Conservation (phyloP, 768 basidiomycete genomes). For the Lentinula sp. region DNA sequence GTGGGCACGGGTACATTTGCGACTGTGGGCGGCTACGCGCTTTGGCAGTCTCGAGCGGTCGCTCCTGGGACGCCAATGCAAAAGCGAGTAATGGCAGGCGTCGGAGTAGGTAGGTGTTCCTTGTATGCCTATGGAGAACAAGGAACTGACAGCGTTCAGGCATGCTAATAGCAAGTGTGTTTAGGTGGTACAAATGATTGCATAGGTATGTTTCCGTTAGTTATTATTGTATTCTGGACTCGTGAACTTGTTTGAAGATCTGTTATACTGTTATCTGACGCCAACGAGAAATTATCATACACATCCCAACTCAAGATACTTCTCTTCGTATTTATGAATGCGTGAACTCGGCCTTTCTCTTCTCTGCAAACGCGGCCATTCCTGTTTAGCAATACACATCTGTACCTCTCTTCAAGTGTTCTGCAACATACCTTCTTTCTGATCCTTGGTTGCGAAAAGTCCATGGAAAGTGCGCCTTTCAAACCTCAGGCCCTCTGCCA, state of each 20-base stretch:
- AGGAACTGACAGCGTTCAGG: conserved; percentile 28
- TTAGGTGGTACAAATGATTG: conserved; percentile 10
- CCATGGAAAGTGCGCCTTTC: conserved; percentile 89
- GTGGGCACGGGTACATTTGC: conserved; percentile 61
- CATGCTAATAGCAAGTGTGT: conserved; percentile 17
- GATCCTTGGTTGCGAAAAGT: conserved; percentile 89
- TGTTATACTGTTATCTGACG: background rate
- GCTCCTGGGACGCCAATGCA: conserved; percentile 58
- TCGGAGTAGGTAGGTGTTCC: conserved; percentile 50
- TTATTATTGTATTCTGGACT: background rate
- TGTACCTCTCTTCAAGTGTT: background rate
- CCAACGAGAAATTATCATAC: background rate
- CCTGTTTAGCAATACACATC: conserved; percentile 38
- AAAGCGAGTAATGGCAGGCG: conserved; percentile 53
- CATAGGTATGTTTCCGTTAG: background rate
- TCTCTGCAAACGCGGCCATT: conserved; percentile 93
- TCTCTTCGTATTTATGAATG: conserved; percentile 32
- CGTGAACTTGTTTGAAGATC: background rate
- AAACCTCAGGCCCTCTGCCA: conserved; percentile 79
- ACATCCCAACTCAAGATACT: background rate
- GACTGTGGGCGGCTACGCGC: conserved; percentile 60
- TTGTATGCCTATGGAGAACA: conserved; percentile 8
- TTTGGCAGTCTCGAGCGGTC: conserved; percentile 54
- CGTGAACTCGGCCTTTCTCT: conserved; percentile 82
- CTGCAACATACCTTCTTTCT: conserved; percentile 76